These are phyloP conservation scores for Amanita subjunquillea DNA, from an alignment of 768 basidiomycete species.

Conservation along the genomic window DNA sequence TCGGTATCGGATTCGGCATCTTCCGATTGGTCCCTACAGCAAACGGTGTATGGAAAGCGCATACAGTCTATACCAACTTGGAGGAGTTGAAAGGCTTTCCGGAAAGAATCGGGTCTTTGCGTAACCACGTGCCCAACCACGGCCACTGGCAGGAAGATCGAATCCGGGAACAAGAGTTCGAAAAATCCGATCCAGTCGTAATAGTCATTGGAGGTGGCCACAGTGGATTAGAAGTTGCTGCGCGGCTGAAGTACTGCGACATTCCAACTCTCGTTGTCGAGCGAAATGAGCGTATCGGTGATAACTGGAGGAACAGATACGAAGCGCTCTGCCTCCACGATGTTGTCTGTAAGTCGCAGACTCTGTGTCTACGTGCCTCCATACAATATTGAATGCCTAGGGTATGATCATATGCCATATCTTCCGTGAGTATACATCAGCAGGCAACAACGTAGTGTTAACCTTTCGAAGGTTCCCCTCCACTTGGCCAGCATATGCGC, in stretches of 20 bases:
- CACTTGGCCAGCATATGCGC: slow-evolving; percentile 47
- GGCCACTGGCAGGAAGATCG: slow-evolving; percentile 38
- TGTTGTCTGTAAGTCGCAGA: slow-evolving; percentile 29
- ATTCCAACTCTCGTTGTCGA: slow-evolving; percentile 49
- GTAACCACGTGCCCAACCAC: slow-evolving; percentile 29
- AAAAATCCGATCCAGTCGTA: slow-evolving; percentile 36
- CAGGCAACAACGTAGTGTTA: neutral
- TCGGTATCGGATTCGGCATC: slow-evolving; percentile 33
- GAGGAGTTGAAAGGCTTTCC: slow-evolving; percentile 34
- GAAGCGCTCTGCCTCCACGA: slow-evolving; percentile 47
- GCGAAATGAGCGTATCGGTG: slow-evolving; percentile 40
- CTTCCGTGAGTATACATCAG: slow-evolving; percentile 27
- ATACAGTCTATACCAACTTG: slow-evolving; percentile 40
- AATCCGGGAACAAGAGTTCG: slow-evolving; percentile 27
- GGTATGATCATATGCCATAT: slow-evolving; percentile 33
- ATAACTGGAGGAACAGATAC: slow-evolving; percentile 56
- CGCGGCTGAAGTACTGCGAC: slow-evolving; percentile 46
- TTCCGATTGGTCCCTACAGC: slow-evolving; percentile 32
- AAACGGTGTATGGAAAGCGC: slow-evolving; percentile 37
- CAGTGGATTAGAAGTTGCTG: slow-evolving; percentile 49
- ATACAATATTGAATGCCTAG: slow-evolving; percentile 11
- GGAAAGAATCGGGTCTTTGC: slow-evolving; percentile 29
- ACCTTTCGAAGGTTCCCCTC: slow-evolving; percentile 34
- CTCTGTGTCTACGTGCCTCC: slow-evolving; percentile 7
- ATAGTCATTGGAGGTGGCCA: slow-evolving; percentile 53